Evolutionary conservation across 495 filamentous ascomycete genomes (phyloP), one percentile per base, ranked within the genome.

Genomic region (Aspergillus olivimuriae): DNA sequence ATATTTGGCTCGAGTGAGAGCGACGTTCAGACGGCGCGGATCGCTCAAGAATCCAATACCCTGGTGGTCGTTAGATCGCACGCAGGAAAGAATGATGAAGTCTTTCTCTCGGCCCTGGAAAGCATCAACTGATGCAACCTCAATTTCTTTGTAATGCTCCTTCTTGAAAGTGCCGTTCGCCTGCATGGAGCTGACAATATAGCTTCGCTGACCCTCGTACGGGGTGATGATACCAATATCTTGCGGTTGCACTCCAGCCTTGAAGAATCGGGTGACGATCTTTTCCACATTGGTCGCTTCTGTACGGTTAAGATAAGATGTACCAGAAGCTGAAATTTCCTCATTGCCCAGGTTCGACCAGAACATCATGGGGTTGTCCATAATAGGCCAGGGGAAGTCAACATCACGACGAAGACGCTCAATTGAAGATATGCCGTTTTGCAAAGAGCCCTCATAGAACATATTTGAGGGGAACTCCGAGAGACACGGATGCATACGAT

Each of bases 61-160:
- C 67, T 99, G 92, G 59, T 99, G 94, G 53, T 97, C 94, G 53
- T 99, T 99, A 51, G 91, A 96, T 57, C 92, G 89, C 36, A 99
- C 92, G 63, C 92, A 99, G 42, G 92, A 99, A 10, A 97, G 75
- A 20, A 99, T 90, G 50, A 99, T 97, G 58, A 94, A 99, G 55
- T 99, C 92, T 70, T 99, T 99, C 68, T 99, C 92, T 66, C 92
- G 85, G 15, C 92, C 92, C 62, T 99, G 92, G 77, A 99, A 99
- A 14, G 92, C 92, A 74, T 97, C 92, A 18, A 99, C 92, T 1
- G 91, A 96, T 12, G 92, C 92, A 41, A 97, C 94, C 60, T 99
- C 92, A 43, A 99, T 90, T 61, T 99, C 92, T 69, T 96, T 97
- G 73, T 99, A 99, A 37, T 84, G 81, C 57, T 99, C 92, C 67